Base-by-base conservation (phyloP, 495 filamentous ascomycete species). In the Cudoniella acicularis region DNA sequence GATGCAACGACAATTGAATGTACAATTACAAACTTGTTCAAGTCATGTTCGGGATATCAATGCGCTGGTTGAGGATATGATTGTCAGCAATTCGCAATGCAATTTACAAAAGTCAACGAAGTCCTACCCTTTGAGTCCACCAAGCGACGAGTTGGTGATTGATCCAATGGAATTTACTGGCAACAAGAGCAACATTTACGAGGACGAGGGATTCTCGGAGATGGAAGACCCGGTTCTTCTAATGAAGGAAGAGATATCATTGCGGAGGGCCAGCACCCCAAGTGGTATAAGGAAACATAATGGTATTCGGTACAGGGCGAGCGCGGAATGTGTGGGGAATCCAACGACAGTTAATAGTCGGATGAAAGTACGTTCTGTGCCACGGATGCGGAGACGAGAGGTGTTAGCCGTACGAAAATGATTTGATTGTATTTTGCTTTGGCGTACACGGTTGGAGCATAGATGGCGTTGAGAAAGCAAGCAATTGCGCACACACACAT, bases 121-220 rank as follows among this genome's bases (percentile, higher is more conserved):
- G 17, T 18, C 49, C 6, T 51, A 26, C 43, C 23, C 40, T 2
- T 47, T 45, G 16, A 27, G 43, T 6, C 40, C 50, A 18, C 49
- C 49, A 49, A 16, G 21, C 10, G n/a, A 10, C 23, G 41, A 42
- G 18, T 24, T 58, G 10, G 27, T 45, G 1, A 42, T 58, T 27
- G 54, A 54, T 24, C 25, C 59, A 22, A 36, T 36, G 42, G n/a
- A 23, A 1, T 42, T 43, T 3, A 23, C 27, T 6, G 18, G 25
- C n/a, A n/a, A 10, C 1, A 11, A 55, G 42, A 45, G 4, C 21
- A 52, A 1, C 6, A 23, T 41, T 6, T 52, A 57, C 4, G 57
- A 58, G n/a, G 63, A 67, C 41, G 64, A 67, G 25, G 64, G 64
- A 8, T 67, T 63, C 47, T 17, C 22, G 4, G 64, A 67, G 42